phyloP scores from a whole-genome alignment of 1,284 basidiomycete genomes.

The Cryptococcus sp. region DNA sequence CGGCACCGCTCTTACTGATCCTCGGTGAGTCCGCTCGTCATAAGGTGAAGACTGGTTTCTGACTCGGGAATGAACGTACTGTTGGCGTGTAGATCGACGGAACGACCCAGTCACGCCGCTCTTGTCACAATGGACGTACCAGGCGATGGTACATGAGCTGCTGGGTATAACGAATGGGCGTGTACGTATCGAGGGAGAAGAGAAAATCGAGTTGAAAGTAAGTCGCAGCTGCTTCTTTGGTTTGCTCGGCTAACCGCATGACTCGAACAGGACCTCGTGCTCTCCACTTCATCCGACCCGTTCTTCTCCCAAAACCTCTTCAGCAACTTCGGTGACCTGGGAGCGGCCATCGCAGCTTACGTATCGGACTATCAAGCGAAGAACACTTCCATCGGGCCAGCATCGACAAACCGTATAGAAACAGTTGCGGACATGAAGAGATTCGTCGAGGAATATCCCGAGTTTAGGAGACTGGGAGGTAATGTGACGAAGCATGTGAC shows the following conservation, averaged over 20 bases:
- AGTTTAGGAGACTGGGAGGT: constrained; percentile 92
- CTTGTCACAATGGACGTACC: constrained; percentile 99
- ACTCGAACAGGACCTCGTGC: constrained; percentile 79
- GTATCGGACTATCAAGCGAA: constrained; percentile 91
- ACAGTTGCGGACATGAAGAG: constrained; percentile 97
- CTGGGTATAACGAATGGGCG: constrained; percentile 92
- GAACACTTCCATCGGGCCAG: constrained; percentile 62
- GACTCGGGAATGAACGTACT: background rate
- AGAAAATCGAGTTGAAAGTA: constrained; percentile 81
- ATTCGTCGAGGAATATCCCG: constrained; percentile 98
- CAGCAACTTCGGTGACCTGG: constrained; percentile 95
- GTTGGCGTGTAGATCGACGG: constrained; percentile 65
- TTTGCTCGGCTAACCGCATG: constrained; percentile 2
- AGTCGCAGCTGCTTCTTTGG: constrained; percentile 33
- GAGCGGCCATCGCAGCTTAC: constrained; percentile 87
- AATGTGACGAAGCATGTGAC: constrained; percentile 99
- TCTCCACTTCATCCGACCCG: constrained; percentile 87
- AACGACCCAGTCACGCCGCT: constrained; percentile 98
- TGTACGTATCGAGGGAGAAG: constrained; percentile 83
- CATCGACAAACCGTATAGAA: constrained; percentile 74
- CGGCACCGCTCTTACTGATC: constrained; percentile 59
- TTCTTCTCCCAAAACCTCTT: constrained; percentile 93
- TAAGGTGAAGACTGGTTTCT: background rate
- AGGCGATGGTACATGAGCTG: constrained; percentile 98
- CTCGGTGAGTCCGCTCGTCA: constrained; percentile 42